Conservation (phyloP, 352 stramenopile species). For the Globisporangium splendens region DNA sequence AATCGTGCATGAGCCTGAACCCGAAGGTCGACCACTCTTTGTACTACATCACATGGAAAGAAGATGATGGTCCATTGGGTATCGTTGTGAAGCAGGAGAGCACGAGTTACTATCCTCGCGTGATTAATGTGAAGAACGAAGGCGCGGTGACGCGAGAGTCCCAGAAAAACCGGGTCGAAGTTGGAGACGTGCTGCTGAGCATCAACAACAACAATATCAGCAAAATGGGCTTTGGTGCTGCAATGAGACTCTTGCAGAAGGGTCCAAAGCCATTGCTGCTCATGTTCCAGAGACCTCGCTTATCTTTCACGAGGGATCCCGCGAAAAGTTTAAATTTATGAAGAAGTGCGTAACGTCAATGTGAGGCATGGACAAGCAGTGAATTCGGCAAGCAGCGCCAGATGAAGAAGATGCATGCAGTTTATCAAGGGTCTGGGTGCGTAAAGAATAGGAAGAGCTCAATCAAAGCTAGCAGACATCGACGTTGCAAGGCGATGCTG, state of each 20-base stretch:
- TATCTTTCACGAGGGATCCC: constrained; percentile 24
- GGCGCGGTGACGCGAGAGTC: constrained; percentile 74
- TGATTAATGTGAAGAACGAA: constrained; percentile 88
- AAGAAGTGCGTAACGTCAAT: not conserved
- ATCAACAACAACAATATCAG: constrained; percentile 92
- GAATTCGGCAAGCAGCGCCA: not conserved
- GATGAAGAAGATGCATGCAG: not conserved
- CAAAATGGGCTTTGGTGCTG: constrained; percentile 84
- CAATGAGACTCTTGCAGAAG: constrained; percentile 85
- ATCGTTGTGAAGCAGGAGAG: constrained; percentile 87
- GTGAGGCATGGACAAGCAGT: not conserved
- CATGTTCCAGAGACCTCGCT: constrained; percentile 78
- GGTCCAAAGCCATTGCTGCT: constrained; percentile 82
- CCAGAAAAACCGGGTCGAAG: constrained; percentile 81
- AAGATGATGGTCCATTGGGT: constrained; percentile 78
- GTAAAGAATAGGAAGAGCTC: not conserved
- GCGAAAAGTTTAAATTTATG: constrained; percentile 29
- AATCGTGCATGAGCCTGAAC: constrained; percentile 76
- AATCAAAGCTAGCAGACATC: not conserved
- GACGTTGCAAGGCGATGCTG: not conserved
- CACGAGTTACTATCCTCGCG: constrained; percentile 81
- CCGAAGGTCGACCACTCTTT: constrained; percentile 80
- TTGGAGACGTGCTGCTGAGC: constrained; percentile 77
- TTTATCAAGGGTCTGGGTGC: not conserved
- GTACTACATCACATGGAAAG: constrained; percentile 90